phyloP scores from a whole-genome alignment of 495 filamentous ascomycete species.

The Talaromyces ruber region DNA sequence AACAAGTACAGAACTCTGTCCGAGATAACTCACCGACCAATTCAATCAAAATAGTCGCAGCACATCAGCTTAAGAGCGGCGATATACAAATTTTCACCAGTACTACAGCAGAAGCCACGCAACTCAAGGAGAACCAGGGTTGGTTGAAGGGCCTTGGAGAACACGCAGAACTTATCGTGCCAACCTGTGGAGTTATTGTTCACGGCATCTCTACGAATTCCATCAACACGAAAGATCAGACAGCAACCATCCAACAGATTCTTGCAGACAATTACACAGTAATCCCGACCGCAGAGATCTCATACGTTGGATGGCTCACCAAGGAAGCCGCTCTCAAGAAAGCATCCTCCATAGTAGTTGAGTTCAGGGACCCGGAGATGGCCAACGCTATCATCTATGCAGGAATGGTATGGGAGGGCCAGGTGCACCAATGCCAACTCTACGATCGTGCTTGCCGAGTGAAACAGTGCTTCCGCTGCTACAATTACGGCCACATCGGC shows the following conservation, averaged over 20 bases:
- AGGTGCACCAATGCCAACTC: constrained; percentile 11
- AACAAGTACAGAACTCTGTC: too few species aligned
- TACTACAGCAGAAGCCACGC: too few species aligned
- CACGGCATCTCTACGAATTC: constrained; percentile 12
- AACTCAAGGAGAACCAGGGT: neutral
- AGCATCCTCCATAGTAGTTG: constrained; percentile 12
- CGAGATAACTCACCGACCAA: too few species aligned
- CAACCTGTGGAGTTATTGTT: constrained; percentile 9
- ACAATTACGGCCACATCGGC: constrained; percentile 15
- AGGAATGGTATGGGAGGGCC: constrained; percentile 8
- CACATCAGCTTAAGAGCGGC: too few species aligned
- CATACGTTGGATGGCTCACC: constrained; percentile 12
- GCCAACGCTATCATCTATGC: constrained; percentile 10
- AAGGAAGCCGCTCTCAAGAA: constrained; percentile 6
- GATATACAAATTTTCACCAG: too few species aligned
- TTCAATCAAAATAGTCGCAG: too few species aligned
- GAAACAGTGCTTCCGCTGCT: constrained; percentile 14
- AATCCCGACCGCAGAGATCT: constrained; percentile 11
- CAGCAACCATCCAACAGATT: constrained; percentile 14
- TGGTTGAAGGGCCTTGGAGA: constrained; percentile 10
- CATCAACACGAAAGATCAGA: constrained; percentile 13
- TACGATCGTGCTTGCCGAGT: constrained; percentile 10
- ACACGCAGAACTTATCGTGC: constrained; percentile 9
- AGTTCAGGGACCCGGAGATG: constrained; percentile 13
- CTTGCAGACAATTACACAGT: constrained; percentile 13